A percentile compares a stretch with the other conserved stretches of the same genome.
Evolutionary conservation across 129 eudicot genomes (phyloP).

Genomic region (Solidago caesia): DNA sequence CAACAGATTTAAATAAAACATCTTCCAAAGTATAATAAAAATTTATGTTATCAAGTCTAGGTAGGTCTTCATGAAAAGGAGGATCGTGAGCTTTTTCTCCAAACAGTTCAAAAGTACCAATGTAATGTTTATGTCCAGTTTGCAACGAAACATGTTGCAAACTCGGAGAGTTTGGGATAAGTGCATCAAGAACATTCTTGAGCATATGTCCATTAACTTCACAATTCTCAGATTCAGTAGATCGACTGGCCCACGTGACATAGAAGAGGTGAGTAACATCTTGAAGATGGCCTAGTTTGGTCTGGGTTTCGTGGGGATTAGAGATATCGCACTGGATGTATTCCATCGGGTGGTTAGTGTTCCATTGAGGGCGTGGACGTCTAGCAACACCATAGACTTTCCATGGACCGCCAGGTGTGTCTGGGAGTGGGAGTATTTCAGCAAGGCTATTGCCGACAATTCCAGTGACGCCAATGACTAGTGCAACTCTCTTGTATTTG

Average conservation of each 20-base stretch:
- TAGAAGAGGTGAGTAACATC: constrained; percentile 76
- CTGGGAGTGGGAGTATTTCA: background rate
- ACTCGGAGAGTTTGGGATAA: constrained; percentile 55
- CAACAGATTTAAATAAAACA: constrained; percentile 39
- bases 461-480: constrained; percentile 78
- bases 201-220: constrained; percentile 58
- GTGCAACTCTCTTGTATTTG: constrained; percentile 60
- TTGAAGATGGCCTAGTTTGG: constrained; percentile 41
- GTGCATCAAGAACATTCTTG: constrained; percentile 44
- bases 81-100: constrained; percentile 50
- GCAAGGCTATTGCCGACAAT: constrained; percentile 83
- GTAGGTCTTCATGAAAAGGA: constrained; percentile 59
- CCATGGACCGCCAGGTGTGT: too few species aligned
- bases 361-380: too few species aligned
- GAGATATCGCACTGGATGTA: too few species aligned
- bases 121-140: constrained; percentile 55
- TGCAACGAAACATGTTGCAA: constrained; percentile 58
- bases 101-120: constrained; percentile 39
- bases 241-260: constrained; percentile 53
- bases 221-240: constrained; percentile 48
- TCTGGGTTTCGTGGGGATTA: too few species aligned
- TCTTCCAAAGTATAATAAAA: constrained; percentile 66
- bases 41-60: constrained; percentile 45
- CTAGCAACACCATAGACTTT: background rate
- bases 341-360: too few species aligned